Conservation (phyloP, 1,139 yeast genomes). For the Geotrichum candidum region DNA sequence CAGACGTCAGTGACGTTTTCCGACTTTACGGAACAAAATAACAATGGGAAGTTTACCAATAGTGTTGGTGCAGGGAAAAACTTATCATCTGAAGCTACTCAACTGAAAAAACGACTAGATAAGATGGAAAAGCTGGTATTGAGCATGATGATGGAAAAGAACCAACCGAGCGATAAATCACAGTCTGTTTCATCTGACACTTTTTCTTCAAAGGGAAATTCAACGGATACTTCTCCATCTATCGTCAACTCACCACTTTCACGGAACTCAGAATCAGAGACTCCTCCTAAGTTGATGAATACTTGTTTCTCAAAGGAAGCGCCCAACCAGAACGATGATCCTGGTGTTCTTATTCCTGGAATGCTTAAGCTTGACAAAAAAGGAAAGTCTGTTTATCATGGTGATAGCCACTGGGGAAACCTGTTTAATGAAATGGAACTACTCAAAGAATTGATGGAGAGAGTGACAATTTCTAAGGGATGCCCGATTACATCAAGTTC, state of each 20-base stretch:
- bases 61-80: not conserved
- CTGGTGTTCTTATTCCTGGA: slow-evolving; percentile 36
- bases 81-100: slow-evolving; percentile 4
- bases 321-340: slow-evolving; percentile 24
- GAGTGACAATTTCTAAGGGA: not conserved
- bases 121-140: slow-evolving; percentile 16
- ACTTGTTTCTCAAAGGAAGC: not conserved
- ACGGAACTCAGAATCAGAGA: not conserved
- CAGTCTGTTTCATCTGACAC: not conserved
- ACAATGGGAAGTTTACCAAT: not conserved
- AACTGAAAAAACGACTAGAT: slow-evolving; percentile 11
- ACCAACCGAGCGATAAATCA: not conserved
- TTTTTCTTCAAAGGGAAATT: not conserved
- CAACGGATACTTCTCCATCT: not conserved
- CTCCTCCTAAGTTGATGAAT: not conserved
- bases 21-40: slow-evolving; percentile 1
- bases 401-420: slow-evolving; percentile 36
- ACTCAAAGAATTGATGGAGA: slow-evolving; percentile 11
- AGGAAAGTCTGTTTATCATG: slow-evolving; percentile 35
- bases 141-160: slow-evolving; percentile 12
- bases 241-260: not conserved
- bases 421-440: slow-evolving; percentile 29
- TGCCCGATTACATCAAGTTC: not conserved
- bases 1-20: slow-evolving; percentile 6
- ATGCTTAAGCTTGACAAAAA: slow-evolving; percentile 33